Base-by-base conservation (phyloP, 208 protist genomes). In the Leishmania braziliensis region DNA sequence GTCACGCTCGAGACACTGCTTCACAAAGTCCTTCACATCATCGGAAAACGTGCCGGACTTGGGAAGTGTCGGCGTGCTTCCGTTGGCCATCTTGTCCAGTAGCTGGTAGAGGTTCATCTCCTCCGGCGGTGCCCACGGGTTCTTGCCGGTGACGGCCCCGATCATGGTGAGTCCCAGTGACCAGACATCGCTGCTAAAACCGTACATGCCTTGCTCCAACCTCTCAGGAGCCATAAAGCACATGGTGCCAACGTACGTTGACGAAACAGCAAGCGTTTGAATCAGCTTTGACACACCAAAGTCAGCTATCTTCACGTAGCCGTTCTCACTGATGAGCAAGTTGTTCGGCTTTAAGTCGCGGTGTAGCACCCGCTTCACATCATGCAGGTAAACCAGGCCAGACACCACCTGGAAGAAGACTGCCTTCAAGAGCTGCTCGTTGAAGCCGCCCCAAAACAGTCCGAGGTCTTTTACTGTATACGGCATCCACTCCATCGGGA, bases 271-370 rank as follows among this genome's bases (percentile, higher is more conserved):
- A 36, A 98, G 86, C 26, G 94, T 97, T 68, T 97, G 92, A 51
- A 96, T 94, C 54, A 95, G 83, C 79, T 97, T 98, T 39, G 91
- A 97, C 1, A 98, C 96, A 14, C 97, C 97, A 92, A 99, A 99
- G 75, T 99, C 97, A 39, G 93, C 92, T 81, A 99, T 98, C 68
- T 98, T 98, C 51, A 97, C 93, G 68, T 93, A 90, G 56, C 95
- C 92, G 50, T 92, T 87, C 46, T 93, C 88, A 76, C 98, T 98
- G 75, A 99, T 92, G 18, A 99, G 93, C 36, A 99, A 80, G 89
- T 99, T 99, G 81, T 91, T 96, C 53, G 99, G 99, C 85, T 99
- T 99, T 63, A 99, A 76, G 79, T 99, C 98, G 33, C 98, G 86
- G 85, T 99, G 99, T 66, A 99, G 94, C 33, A 96, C 93, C 9